phyloP scores from a whole-genome alignment of 257 asterid genomes.

The Coffea canephora region DNA sequence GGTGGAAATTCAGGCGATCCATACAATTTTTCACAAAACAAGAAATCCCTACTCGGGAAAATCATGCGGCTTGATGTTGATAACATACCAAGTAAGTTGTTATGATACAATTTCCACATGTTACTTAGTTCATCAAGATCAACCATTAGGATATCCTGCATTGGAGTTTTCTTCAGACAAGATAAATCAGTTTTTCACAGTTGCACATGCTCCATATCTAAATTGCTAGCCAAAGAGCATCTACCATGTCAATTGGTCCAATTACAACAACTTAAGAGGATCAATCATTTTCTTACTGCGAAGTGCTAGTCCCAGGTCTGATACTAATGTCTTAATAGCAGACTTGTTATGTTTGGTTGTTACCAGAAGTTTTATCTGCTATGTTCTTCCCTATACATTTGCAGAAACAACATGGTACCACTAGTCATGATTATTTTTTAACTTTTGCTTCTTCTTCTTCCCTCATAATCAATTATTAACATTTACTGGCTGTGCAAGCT shows the following conservation, averaged over 20 bases:
- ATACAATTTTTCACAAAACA: constrained; percentile 81
- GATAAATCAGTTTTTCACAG: not conserved
- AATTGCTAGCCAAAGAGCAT: not conserved
- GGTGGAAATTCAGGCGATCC: constrained; percentile 82
- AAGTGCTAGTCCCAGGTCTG: too few species aligned
- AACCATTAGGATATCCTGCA: constrained; percentile 2
- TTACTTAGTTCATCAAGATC: not conserved
- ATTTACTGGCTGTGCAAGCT: not conserved
- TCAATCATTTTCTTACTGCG: not conserved
- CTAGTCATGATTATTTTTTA: not conserved
- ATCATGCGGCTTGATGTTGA: constrained; percentile 89
- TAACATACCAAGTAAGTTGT: constrained; percentile 68
- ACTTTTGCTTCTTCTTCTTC: not conserved
- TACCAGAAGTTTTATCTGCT: not conserved
- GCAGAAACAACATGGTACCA: not conserved
- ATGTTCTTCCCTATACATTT: too few species aligned
- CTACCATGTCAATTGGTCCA: not conserved
- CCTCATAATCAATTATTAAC: not conserved
- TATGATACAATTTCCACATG: not conserved
- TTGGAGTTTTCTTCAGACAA: not conserved
- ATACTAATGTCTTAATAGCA: not conserved
- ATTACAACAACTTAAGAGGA: not conserved
- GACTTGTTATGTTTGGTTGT: not conserved
- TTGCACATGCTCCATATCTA: not conserved
- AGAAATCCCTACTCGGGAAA: constrained; percentile 90